A percentile compares a stretch with the other conserved stretches of the same genome.
Conservation (phyloP, 345 rosid genomes). For the Eucalyptus regnans region DNA sequence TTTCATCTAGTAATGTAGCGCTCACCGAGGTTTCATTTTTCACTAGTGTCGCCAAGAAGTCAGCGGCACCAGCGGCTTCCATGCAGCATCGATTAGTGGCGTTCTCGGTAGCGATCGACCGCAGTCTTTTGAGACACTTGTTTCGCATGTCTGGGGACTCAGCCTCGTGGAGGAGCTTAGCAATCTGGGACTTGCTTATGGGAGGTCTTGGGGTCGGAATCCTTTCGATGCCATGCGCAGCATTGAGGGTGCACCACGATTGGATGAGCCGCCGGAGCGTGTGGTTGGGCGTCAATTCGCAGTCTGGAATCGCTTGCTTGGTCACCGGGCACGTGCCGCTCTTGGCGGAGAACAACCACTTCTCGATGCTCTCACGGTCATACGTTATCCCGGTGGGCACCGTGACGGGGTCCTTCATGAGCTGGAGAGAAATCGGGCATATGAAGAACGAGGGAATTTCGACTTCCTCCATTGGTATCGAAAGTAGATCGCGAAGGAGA, state of each 20-base stretch:
- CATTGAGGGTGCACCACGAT: constrained; percentile 86
- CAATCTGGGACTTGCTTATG: constrained; percentile 36
- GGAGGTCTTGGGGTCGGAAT: constrained; percentile 88
- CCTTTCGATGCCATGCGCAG: constrained; percentile 67
- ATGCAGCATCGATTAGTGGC: constrained; percentile 56
- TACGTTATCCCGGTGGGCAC: constrained; percentile 10
- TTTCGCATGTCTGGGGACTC: constrained; percentile 28
- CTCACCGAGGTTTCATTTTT: background rate
- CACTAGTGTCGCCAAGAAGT: constrained; percentile 13
- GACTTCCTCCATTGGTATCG: background rate
- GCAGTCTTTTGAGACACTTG: constrained; percentile 37
- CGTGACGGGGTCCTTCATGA: constrained; percentile 11
- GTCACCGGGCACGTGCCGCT: constrained; percentile 25
- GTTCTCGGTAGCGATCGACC: constrained; percentile 39
- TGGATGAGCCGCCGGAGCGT: constrained; percentile 81
- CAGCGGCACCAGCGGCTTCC: constrained; percentile 61
- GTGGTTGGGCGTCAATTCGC: constrained; percentile 65
- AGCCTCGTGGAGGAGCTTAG: constrained; percentile 41
- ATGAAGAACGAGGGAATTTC: constrained; percentile 7
- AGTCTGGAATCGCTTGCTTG: constrained; percentile 36
- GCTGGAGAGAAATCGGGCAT: constrained; percentile 7
- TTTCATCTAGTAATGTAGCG: background rate
- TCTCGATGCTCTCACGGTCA: constrained; percentile 11
- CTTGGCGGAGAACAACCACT: background rate
- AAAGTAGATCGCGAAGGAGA: background rate